Base-by-base conservation (phyloP, 257 asterid genomes). In the Avicennia marina region DNA sequence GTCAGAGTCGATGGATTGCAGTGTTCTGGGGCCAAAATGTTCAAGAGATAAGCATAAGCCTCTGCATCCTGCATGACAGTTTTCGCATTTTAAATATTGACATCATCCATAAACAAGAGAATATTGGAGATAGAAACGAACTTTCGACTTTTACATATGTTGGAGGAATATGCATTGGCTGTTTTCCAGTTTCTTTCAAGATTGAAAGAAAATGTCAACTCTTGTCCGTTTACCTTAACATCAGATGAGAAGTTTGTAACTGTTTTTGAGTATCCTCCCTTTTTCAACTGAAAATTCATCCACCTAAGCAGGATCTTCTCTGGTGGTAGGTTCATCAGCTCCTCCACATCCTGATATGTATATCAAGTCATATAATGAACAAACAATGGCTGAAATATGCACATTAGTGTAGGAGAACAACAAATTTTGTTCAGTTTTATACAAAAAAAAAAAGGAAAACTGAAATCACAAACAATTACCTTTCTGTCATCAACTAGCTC, bases 261-360 rank as follows among this genome's bases (percentile, higher is more conserved):
- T 25, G 78, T 89, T 72, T 84, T 93, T 13, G 52, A 41, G 77
- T 86, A 93, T 56, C 78, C 91, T 52, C 94, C 79, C 76, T 93
- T 93, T 62, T 63, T 86, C 74, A 93, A 61, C 74, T 93, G 97
- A 77, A 88, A 91, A 76, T 91, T 88, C 98, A 93, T 89, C 98
- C 98, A 93, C 67, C 95, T 79, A 38, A 93, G 94, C 59, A 91
- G 72, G 63, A 91, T 81, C 73, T 93, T 93, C 56, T 93, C 97
- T 25, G 98, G 98, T 31, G 97, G 83, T 64, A 93, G 73, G 65
- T 91, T 93, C 98, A 89, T 82, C 74, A 89, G 78, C 81, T 89
- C 99, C 75, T 93, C 99, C 58, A 86, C 77, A 60, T 89, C 99
- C 99, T 91, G 79, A 27, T 21, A 60, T 58, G 52, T n/a, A n/a